Percentiles rank a stretch among this genome's conserved stretches.
Evolutionary conservation across 352 stramenopile species (phyloP).

Genomic region (Pythium phragmitis): DNA sequence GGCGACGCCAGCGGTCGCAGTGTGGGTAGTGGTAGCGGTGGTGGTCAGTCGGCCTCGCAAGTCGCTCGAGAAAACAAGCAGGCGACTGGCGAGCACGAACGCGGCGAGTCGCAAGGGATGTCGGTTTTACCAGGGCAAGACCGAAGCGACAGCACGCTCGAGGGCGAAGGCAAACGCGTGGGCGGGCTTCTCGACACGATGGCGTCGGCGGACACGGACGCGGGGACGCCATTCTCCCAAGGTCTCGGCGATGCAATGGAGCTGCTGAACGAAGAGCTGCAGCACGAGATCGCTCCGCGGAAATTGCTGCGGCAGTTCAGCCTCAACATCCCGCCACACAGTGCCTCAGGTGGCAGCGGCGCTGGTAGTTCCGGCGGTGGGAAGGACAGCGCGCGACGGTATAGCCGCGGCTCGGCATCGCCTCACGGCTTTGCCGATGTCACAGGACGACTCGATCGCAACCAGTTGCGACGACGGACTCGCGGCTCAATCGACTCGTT

Average conservation of each 20-base stretch:
- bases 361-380: conserved; percentile 4
- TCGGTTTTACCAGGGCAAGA: conserved; percentile 5
- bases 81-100: background rate
- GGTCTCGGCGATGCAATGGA: conserved; percentile 33
- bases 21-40: background rate
- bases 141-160: background rate
- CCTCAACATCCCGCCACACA: conserved; percentile 61
- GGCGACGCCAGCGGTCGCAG: conserved; percentile 11
- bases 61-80: background rate
- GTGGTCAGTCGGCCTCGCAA: background rate
- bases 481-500: conserved; percentile 26
- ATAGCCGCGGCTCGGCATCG: conserved; percentile 31
- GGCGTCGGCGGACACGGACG: background rate
- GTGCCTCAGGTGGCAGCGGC: conserved; percentile 13
- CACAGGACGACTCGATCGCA: conserved; percentile 56
- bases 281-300: conserved; percentile 64
- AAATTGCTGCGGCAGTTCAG: conserved; percentile 77
- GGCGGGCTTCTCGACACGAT: background rate
- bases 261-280: conserved; percentile 61
- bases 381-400: conserved; percentile 22
- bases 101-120: conserved; percentile 1
- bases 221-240: background rate
- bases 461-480: conserved; percentile 53
- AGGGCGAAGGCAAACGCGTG: background rate
- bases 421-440: conserved; percentile 43